Percentiles rank a stretch among this genome's conserved stretches.
Conservation (phyloP, 805 yeast genomes). For the Wickerhamomyces mucosus region DNA sequence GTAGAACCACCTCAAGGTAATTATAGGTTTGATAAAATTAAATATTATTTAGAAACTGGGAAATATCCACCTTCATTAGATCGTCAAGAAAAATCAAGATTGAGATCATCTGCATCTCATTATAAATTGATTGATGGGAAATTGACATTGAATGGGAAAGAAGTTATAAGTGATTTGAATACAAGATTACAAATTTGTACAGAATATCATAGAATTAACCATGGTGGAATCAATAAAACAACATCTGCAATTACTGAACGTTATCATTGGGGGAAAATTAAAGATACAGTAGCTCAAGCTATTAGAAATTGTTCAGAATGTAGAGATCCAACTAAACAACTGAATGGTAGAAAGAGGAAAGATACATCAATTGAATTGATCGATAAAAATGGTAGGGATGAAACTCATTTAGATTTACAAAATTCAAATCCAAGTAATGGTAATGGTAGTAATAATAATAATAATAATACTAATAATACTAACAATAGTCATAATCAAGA, state of each 20-base stretch:
- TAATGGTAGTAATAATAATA: constrained; percentile 1
- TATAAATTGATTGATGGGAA: constrained; percentile 66
- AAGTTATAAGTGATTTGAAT: constrained; percentile 71
- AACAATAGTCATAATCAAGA: constrained; percentile 4
- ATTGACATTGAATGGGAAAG: constrained; percentile 66
- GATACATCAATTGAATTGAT: constrained; percentile 3
- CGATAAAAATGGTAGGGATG: too few relatives aligned
- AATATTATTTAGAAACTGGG: constrained; percentile 72
- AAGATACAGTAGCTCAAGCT: constrained; percentile 76
- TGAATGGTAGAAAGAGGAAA: constrained; percentile 10
- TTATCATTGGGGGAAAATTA: constrained; percentile 88
- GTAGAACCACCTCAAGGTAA: constrained; percentile 33
- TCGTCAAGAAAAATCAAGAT: constrained; percentile 79
- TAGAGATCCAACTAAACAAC: constrained; percentile 17
- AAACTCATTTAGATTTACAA: constrained; percentile 2
- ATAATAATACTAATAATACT: background rate
- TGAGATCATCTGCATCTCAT: constrained; percentile 71
- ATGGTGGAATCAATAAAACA: constrained; percentile 84
- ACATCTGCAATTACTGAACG: constrained; percentile 68
- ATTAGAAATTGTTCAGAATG: constrained; percentile 72
- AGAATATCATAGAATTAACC: constrained; percentile 58
- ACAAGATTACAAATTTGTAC: constrained; percentile 69
- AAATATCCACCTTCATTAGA: constrained; percentile 77
- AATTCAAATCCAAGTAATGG: background rate
- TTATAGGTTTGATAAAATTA: constrained; percentile 61